Evolutionary conservation across 139 green algal genomes (phyloP).

Genomic region (Chlamydomonas schloesseri): DNA sequence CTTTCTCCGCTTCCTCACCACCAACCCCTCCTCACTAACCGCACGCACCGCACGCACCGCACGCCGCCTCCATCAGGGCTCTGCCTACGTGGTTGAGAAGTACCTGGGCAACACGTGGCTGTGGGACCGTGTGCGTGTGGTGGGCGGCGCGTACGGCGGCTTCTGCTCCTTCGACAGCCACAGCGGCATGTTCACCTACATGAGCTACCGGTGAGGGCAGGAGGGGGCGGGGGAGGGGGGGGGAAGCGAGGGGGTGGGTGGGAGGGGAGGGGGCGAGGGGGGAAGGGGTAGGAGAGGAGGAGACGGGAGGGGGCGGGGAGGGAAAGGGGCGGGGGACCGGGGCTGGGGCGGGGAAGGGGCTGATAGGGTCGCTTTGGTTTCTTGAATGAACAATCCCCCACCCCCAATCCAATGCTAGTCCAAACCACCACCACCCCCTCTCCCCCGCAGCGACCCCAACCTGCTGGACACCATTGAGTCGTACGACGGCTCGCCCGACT

Average conservation of each 20-base stretch:
- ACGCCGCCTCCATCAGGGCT: too few relatives aligned
- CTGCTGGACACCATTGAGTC: constrained; percentile 91
- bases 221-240: too few relatives aligned
- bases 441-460: constrained; percentile 89
- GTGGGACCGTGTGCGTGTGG: constrained; percentile 96
- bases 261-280: background rate
- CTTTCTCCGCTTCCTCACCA: background rate
- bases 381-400: background rate
- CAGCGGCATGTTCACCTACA: constrained; percentile 92
- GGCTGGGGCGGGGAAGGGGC: too few relatives aligned
- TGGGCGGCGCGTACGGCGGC: constrained; percentile 97
- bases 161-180: constrained; percentile 98
- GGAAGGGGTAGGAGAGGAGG: background rate
- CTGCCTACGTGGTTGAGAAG: constrained; percentile 97
- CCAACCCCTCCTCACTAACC: background rate
- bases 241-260: background rate
- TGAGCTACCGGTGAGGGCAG: constrained; percentile 88
- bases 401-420: background rate
- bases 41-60: too few relatives aligned
- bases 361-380: background rate
- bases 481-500: constrained; percentile 91
- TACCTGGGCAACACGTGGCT: constrained; percentile 95
- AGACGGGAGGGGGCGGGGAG: too few relatives aligned
- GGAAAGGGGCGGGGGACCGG: background rate
- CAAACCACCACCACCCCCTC: background rate